Percentiles rank a stretch among this genome's conserved stretches.
phyloP scores from a whole-genome alignment of 352 stramenopile genomes.

The Thraustochytrium sp. region DNA sequence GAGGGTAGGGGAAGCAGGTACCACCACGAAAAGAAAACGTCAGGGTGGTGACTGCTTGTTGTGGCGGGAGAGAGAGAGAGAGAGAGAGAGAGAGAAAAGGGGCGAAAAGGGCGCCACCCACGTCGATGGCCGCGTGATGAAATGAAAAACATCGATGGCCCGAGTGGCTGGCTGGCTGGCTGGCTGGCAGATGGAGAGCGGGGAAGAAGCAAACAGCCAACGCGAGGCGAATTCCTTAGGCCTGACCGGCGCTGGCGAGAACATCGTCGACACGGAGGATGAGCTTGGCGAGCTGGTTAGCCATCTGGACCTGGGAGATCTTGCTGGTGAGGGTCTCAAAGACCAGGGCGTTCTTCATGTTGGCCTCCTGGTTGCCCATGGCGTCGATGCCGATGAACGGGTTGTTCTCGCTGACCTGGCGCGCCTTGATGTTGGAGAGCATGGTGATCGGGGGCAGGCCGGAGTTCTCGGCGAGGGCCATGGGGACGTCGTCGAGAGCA shows the following conservation, averaged over 20 bases:
- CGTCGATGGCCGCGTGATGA: too few species aligned
- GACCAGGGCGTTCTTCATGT: conserved; percentile 97
- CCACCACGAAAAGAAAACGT: too few species aligned
- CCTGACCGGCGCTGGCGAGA: neutral
- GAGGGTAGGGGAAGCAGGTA: too few species aligned
- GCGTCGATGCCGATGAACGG: conserved; percentile 92
- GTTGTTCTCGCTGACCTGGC: conserved; percentile 87
- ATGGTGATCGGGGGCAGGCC: conserved; percentile 94
- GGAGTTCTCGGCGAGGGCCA: conserved; percentile 97
- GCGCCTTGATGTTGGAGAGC: conserved; percentile 91
- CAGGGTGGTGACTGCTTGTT: too few species aligned
- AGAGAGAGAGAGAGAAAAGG: neutral
- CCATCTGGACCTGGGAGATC: conserved; percentile 97
- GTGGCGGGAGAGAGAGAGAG: neutral
- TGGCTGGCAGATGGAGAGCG: too few species aligned
- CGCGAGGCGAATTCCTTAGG: too few species aligned
- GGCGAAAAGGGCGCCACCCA: too few species aligned
- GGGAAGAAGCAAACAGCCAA: too few species aligned
- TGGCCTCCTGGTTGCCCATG: conserved; percentile 65
- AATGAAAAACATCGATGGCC: too few species aligned
- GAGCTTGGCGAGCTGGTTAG: conserved; percentile 99
- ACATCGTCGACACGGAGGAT: conserved; percentile 69
- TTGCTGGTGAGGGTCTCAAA: conserved; percentile 99
- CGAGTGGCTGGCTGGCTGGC: too few species aligned
- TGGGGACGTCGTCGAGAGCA: conserved; percentile 97